A percentile compares a stretch with the other conserved stretches of the same genome.
Evolutionary conservation across 73 alveolate genomes (phyloP).

Genomic region (Paramecium sonneborni): DNA sequence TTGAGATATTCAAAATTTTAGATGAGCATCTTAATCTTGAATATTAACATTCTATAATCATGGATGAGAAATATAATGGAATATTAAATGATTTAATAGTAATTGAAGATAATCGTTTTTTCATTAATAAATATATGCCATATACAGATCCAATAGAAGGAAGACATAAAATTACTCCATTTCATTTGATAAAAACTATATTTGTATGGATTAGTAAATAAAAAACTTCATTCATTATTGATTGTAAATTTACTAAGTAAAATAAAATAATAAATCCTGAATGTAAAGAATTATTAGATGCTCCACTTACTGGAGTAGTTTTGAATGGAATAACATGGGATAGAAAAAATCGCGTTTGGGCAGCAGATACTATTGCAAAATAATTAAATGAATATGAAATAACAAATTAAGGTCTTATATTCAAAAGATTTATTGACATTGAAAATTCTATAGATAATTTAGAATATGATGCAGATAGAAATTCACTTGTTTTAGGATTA

Average conservation of each 20-base stretch:
- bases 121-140: not conserved
- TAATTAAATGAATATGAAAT: not conserved
- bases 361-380: not conserved
- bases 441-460: slow-evolving; percentile 1
- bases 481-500: not conserved
- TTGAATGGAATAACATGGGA: slow-evolving; percentile 50
- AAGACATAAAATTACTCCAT: not conserved
- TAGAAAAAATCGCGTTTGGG: slow-evolving; percentile 14
- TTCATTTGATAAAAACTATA: not conserved
- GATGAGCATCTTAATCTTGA: not conserved
- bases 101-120: not conserved
- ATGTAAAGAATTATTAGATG: not conserved
- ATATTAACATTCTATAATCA: not conserved
- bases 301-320: not conserved
- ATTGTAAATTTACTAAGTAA: not conserved
- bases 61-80: slow-evolving; percentile 21
- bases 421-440: not conserved
- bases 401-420: not conserved
- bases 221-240: not conserved
- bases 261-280: not conserved
- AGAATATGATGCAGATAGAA: not conserved
- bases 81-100: slow-evolving; percentile 25
- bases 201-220: not conserved
- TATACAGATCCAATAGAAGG: not conserved
- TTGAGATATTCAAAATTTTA: not conserved